Conservation (phyloP, 495 filamentous ascomycete species). For the Penicillium ochrochloron region DNA sequence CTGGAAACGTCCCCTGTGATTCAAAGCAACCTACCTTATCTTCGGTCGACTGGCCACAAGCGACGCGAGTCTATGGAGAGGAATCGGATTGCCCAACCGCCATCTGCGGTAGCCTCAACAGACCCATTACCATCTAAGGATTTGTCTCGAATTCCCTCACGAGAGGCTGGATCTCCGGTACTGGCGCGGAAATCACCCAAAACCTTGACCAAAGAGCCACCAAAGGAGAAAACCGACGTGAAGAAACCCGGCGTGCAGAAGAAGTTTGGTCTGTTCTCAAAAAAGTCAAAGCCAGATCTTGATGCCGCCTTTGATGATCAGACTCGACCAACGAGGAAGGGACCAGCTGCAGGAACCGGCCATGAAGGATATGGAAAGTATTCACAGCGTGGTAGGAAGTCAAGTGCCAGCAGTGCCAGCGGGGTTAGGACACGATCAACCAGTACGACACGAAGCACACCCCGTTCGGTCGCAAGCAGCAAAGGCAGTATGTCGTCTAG, state of each 20-base stretch:
- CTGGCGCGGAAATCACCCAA: slow-evolving; percentile 38
- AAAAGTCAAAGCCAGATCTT: slow-evolving; percentile 69
- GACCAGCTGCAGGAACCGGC: slow-evolving; percentile 89
- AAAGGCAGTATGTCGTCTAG: slow-evolving; percentile 57
- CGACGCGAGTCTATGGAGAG: slow-evolving; percentile 49
- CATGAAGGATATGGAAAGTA: slow-evolving; percentile 94
- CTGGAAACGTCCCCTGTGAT: slow-evolving; percentile 69
- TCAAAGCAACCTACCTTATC: slow-evolving; percentile 70
- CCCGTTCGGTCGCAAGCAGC: slow-evolving; percentile 52
- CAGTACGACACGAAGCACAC: slow-evolving; percentile 56
- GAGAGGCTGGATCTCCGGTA: slow-evolving; percentile 42
- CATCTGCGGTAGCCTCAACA: slow-evolving; percentile 41
- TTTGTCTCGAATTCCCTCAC: slow-evolving; percentile 45
- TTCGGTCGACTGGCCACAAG: slow-evolving; percentile 47
- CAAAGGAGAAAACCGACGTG: slow-evolving; percentile 30
- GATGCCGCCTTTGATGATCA: slow-evolving; percentile 54
- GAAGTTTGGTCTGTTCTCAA: slow-evolving; percentile 77
- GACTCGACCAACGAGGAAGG: slow-evolving; percentile 69
- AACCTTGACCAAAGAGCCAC: slow-evolving; percentile 32
- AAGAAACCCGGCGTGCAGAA: slow-evolving; percentile 43
- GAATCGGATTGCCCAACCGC: slow-evolving; percentile 21
- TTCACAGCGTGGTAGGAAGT: slow-evolving; percentile 53
- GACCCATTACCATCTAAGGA: slow-evolving; percentile 44
- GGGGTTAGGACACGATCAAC: slow-evolving; percentile 56
- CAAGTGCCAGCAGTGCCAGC: slow-evolving; percentile 53